Evolutionary conservation across 176 grass and related monocot genomes (phyloP).

Genomic region (Tillandsia fasciculata): DNA sequence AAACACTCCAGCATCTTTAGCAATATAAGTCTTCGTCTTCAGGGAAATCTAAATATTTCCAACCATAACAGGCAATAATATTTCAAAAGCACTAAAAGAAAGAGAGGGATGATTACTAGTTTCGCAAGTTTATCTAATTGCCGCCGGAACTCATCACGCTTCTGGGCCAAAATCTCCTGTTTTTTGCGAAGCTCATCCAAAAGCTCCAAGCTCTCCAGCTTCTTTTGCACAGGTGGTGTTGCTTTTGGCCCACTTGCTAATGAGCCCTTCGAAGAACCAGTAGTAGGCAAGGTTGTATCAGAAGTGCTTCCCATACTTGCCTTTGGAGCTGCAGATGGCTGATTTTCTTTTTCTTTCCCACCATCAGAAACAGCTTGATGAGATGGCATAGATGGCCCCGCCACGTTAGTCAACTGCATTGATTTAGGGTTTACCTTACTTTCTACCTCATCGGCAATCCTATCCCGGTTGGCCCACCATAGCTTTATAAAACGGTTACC

Average conservation of each 20-base stretch:
- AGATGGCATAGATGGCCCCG: conserved; percentile 17
- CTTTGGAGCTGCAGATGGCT: conserved; percentile 40
- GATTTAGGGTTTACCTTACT: conserved; percentile 21
- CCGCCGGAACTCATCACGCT: conserved; percentile 78
- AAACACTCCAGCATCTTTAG: neutral
- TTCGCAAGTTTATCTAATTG: conserved; percentile 77
- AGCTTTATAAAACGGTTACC: conserved; percentile 98
- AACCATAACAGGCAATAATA: neutral
- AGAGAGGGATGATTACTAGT: conserved; percentile 46
- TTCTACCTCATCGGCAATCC: conserved; percentile 45
- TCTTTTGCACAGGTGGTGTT: conserved; percentile 40
- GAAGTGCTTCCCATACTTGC: conserved; percentile 36
- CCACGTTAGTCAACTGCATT: conserved; percentile 12
- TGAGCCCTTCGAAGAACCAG: conserved; percentile 26
- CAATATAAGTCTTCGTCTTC: neutral
- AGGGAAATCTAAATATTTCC: too few species aligned
- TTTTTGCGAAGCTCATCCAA: conserved; percentile 93
- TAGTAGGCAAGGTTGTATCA: conserved; percentile 29
- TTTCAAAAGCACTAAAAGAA: neutral
- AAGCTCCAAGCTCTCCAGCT: conserved; percentile 65
- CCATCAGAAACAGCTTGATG: conserved; percentile 30
- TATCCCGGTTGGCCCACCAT: conserved; percentile 97
- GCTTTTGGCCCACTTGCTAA: conserved; percentile 38
- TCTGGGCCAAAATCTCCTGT: conserved; percentile 80
- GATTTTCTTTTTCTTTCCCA: conserved; percentile 52